Evolutionary conservation across 1,139 yeast genomes (phyloP).

Genomic region (Yamadazyma mexicana): DNA sequence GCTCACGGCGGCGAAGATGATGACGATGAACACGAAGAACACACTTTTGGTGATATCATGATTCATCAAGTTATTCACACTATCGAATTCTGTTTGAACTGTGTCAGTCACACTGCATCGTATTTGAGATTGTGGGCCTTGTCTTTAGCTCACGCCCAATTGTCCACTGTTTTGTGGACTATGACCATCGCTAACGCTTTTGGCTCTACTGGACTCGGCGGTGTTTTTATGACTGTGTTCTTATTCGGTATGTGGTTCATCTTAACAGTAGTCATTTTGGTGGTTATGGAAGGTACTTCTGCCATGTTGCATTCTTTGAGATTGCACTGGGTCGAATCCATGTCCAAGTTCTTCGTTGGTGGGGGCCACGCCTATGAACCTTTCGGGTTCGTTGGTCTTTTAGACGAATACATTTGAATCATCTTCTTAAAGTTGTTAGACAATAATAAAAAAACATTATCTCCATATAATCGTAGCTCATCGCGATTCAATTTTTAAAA

Average conservation of each 20-base stretch:
- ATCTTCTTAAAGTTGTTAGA: constrained; percentile 1
- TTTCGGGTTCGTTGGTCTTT: constrained; percentile 48
- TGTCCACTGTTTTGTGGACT: constrained; percentile 72
- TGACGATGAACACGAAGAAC: constrained; percentile 54
- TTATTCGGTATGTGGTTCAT: constrained; percentile 80
- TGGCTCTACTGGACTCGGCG: constrained; percentile 49
- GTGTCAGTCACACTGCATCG: constrained; percentile 80
- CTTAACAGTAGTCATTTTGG: constrained; percentile 70
- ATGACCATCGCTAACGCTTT: constrained; percentile 70
- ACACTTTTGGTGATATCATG: constrained; percentile 71
- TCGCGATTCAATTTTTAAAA: constrained; percentile 8
- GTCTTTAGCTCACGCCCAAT: constrained; percentile 76
- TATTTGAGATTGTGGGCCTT: constrained; percentile 78
- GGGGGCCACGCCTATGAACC: constrained; percentile 75
- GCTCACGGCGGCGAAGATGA: constrained; percentile 48
- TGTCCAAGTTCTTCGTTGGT: constrained; percentile 85
- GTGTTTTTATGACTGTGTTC: constrained; percentile 53
- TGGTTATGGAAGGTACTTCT: constrained; percentile 83
- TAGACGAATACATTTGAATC: constrained; percentile 15
- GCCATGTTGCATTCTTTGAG: constrained; percentile 85
- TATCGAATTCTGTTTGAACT: constrained; percentile 74
- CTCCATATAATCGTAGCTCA: constrained; percentile 8
- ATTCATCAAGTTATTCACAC: constrained; percentile 81
- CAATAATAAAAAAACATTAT: not conserved
- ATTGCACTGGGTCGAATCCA: constrained; percentile 85